A percentile compares a stretch with the other conserved stretches of the same genome.
Conservation (phyloP, 352 stramenopile species). For the Pelagophyceae sp. region DNA sequence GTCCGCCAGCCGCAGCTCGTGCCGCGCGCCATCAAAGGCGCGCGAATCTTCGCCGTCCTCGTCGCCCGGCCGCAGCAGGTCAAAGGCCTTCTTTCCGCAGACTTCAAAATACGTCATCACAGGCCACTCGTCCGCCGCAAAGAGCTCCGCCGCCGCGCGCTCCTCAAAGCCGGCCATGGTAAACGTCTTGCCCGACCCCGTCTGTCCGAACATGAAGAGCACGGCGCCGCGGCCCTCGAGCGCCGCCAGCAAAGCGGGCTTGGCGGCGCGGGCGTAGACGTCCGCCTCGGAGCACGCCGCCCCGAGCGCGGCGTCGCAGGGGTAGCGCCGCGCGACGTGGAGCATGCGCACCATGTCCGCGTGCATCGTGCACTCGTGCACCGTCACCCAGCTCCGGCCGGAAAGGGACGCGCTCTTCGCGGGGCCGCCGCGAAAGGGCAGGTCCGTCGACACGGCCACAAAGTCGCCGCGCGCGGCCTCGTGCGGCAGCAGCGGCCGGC, state of each 20-base stretch:
- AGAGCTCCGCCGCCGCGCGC: constrained; percentile 28
- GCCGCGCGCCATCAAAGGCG: constrained; percentile 39
- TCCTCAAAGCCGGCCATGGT: constrained; percentile 65
- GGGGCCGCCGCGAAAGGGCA: constrained; percentile 2
- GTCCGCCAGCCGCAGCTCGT: constrained; percentile 11
- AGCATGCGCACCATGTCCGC: constrained; percentile 76
- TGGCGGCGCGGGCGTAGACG: constrained; percentile 56
- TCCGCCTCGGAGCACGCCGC: constrained; percentile 60
- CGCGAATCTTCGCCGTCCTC: constrained; percentile 33
- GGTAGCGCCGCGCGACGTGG: constrained; percentile 59
- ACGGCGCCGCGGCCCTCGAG: constrained; percentile 57
- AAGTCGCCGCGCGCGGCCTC: constrained; percentile 71
- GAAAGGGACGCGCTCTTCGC: constrained; percentile 38
- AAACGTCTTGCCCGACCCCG: constrained; percentile 42
- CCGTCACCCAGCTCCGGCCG: constrained; percentile 52
- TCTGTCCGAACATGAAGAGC: constrained; percentile 61
- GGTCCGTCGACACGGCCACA: constrained; percentile 56
- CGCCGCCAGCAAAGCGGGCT: constrained; percentile 57
- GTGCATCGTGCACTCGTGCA: constrained; percentile 79
- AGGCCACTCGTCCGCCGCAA: constrained; percentile 24
- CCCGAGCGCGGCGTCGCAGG: constrained; percentile 63
- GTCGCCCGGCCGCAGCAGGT: constrained; percentile 54
- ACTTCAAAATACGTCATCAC: constrained; percentile 40
- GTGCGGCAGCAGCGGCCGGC: constrained; percentile 69
- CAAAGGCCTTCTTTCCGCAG: constrained; percentile 55